These are phyloP conservation scores for Fraxinus baroniana DNA, from an alignment of 305 asterid genomes.

Conservation along the genomic window DNA sequence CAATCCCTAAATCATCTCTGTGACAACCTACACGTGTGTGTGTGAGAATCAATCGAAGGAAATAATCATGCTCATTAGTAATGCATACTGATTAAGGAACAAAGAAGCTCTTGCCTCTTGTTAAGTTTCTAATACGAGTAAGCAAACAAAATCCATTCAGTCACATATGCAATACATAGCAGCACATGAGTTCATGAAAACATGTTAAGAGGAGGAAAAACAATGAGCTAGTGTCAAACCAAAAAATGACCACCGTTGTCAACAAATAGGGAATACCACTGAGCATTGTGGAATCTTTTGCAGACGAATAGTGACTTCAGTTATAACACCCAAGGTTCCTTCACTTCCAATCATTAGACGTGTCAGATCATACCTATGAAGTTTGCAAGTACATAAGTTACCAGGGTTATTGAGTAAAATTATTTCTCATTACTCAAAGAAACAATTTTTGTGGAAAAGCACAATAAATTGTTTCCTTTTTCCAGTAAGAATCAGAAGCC, in stretches of 20 bases:
- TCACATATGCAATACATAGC: not conserved
- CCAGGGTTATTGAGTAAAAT: not conserved
- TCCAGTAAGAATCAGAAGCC: not conserved
- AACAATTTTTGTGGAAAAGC: not conserved
- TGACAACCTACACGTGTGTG: not conserved
- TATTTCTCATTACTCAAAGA: not conserved
- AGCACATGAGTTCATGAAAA: not conserved
- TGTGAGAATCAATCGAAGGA: not conserved
- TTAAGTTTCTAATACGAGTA: not conserved
- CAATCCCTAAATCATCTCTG: too few species aligned
- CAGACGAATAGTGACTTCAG: constrained; percentile 91
- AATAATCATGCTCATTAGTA: not conserved
- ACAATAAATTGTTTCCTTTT: not conserved
- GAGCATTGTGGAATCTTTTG: constrained; percentile 83
- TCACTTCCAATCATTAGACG: constrained; percentile 96
- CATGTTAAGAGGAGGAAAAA: not conserved
- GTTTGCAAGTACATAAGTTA: constrained; percentile 19
- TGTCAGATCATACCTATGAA: constrained; percentile 79
- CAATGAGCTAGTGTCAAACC: not conserved
- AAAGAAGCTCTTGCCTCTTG: not conserved
- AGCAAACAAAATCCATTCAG: not conserved
- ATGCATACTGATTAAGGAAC: not conserved
- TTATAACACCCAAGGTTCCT: constrained; percentile 94
- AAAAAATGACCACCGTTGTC: constrained; percentile 15
- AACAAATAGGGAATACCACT: constrained; percentile 56